Conservation (phyloP, 2,329 filamentous ascomycete genomes). For the Tolypocladium endophyticum region DNA sequence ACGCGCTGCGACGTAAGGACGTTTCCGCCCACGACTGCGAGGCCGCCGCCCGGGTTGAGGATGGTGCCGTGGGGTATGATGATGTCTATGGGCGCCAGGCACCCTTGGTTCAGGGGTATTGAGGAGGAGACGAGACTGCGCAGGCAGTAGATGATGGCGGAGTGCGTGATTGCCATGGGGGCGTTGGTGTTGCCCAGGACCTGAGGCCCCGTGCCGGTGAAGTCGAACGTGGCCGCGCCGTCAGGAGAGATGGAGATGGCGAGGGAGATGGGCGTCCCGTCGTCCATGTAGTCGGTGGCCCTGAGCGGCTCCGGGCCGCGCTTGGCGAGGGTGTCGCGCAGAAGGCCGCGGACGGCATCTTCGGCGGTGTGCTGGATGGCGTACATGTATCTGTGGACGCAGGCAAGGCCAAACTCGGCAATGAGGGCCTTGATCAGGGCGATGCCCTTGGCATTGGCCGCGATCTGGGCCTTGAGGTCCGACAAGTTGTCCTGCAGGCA, state of each 20-base stretch:
- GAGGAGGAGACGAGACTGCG: constrained; percentile 71
- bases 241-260: constrained; percentile 63
- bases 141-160: constrained; percentile 75
- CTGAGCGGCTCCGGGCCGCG: constrained; percentile 11
- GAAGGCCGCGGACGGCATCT: constrained; percentile 52
- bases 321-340: constrained; percentile 8
- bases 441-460: constrained; percentile 79
- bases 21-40: constrained; percentile 76
- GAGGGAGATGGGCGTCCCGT: constrained; percentile 68
- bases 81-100: constrained; percentile 65
- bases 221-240: constrained; percentile 62
- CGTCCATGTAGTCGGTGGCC: constrained; percentile 62
- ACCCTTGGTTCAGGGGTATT: constrained; percentile 81
- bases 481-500: constrained; percentile 77
- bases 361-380: constrained; percentile 32
- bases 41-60: constrained; percentile 63
- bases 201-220: constrained; percentile 20
- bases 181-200: constrained; percentile 22
- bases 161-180: constrained; percentile 21
- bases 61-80: constrained; percentile 63
- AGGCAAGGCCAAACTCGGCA: constrained; percentile 59
- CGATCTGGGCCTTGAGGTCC: constrained; percentile 77
- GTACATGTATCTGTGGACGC: constrained; percentile 52
- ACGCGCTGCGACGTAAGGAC: constrained; percentile 72
- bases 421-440: constrained; percentile 61